Base-by-base conservation (phyloP, 495 filamentous ascomycete species). In the Achaetomiella virescens region DNA sequence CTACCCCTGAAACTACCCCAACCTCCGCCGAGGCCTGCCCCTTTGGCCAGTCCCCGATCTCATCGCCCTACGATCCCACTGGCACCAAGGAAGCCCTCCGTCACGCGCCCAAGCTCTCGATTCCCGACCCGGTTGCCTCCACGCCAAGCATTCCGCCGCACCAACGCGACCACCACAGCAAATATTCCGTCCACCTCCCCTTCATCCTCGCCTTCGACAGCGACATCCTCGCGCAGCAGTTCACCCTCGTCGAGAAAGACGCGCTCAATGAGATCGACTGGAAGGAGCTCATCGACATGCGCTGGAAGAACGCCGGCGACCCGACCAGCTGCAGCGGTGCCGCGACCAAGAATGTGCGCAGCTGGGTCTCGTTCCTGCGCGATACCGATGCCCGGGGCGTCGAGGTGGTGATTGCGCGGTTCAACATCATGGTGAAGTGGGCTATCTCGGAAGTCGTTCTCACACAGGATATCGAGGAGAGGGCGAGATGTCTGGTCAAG, bases 401-500 rank as follows among this genome's bases (percentile, higher is more conserved):
- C 49, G 93, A 97, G 62, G 78, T 99, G n/a, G 91, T 96, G 20
- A 90, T 96, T 61, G 90, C 91, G 18, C 87, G 95, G 35, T 97
- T 97, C 76, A 97, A 97, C 68, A 79, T 99, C 58, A 88, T 97
- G 79, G 91, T 95, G 48, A 97, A 96, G 75, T 99, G 95, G 95
- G 86, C 87, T 14, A 78, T 95, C 21, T 97, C 92, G 2, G 91
- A 97, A 67, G 83, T 92, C 61, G 82, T 97, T 27, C 75, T 99
- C 37, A 97, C 93, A 7, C 79, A 82, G 50, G 80, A 89, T 49
- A 74, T 91, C 18, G 80, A 90, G 49, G 95, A 98, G 67, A 82
- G 93, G 38, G 89, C 86, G 11, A 80, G 81, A 41, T 89, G 87
- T 45, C 85, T 99, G 56, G 82, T 87, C 66, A 97, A 97, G 66